phyloP scores from a whole-genome alignment of 2,329 filamentous ascomycete genomes.

The Periconia macrospinosa region DNA sequence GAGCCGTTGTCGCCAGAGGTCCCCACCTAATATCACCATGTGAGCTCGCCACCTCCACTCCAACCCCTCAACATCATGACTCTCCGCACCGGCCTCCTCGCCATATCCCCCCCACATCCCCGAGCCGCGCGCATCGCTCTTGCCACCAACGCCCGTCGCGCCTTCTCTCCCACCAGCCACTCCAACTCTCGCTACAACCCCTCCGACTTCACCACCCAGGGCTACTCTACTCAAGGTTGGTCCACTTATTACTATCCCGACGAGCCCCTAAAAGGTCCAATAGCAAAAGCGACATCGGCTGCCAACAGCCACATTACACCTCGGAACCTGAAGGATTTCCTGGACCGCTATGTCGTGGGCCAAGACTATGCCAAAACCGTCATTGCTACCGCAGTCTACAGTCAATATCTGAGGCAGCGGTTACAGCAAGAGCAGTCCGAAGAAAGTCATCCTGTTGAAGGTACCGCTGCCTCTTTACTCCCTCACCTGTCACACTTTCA shows the following conservation, averaged over 20 bases:
- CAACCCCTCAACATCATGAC: slow-evolving; percentile 19
- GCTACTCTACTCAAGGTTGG: slow-evolving; percentile 65
- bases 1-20: slow-evolving; percentile 6
- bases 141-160: slow-evolving; percentile 31
- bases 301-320: slow-evolving; percentile 64
- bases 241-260: slow-evolving; percentile 66
- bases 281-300: slow-evolving; percentile 60
- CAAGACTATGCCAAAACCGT: slow-evolving; percentile 95
- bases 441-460: slow-evolving; percentile 81
- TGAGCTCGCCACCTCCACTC: slow-evolving; percentile 10
- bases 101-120: slow-evolving; percentile 41
- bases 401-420: slow-evolving; percentile 90
- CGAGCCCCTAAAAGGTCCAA: slow-evolving; percentile 63
- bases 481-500: too few relatives aligned
- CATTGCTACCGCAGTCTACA: slow-evolving; percentile 90
- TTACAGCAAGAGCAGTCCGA: slow-evolving; percentile 74
- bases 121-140: slow-evolving; percentile 45
- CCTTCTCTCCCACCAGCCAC: slow-evolving; percentile 40
- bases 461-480: slow-evolving; percentile 43
- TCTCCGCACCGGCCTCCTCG: slow-evolving; percentile 25
- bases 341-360: slow-evolving; percentile 95
- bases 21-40: slow-evolving; percentile 14
- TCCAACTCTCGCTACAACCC: slow-evolving; percentile 25
- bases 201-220: slow-evolving; percentile 58
- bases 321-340: slow-evolving; percentile 76